Conservation (phyloP, 257 asterid genomes). For the Nicotiana otophora region DNA sequence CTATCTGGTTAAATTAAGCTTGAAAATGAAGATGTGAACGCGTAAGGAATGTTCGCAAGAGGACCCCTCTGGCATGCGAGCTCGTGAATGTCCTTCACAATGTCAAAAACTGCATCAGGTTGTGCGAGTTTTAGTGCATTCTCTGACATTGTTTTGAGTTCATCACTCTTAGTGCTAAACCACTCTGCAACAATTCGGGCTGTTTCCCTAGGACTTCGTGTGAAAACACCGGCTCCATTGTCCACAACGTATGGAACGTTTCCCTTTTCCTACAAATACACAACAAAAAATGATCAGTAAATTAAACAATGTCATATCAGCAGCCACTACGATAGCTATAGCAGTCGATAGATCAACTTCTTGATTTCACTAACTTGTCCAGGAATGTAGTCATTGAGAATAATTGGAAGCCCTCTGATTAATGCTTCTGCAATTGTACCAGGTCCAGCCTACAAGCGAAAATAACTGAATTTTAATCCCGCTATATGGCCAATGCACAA, state of each 20-base stretch:
- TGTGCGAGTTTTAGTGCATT: conserved; percentile 75
- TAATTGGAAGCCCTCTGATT: conserved; percentile 91
- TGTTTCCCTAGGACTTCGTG: conserved; percentile 69
- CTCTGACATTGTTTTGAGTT: conserved; percentile 62
- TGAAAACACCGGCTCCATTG: conserved; percentile 87
- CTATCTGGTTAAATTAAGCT: conserved; percentile 46
- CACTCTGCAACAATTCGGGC: conserved; percentile 71
- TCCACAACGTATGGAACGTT: conserved; percentile 89
- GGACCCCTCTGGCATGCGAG: conserved; percentile 83
- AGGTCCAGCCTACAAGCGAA: conserved; percentile 73
- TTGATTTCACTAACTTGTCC: conserved; percentile 64
- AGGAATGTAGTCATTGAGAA: conserved; percentile 89
- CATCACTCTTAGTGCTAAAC: conserved; percentile 81
- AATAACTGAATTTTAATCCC: neutral
- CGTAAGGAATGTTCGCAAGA: conserved; percentile 59
- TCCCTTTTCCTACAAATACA: conserved; percentile 70
- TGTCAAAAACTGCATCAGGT: conserved; percentile 90
- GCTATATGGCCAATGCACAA: neutral
- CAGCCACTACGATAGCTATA: neutral
- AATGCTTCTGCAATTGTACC: conserved; percentile 96
- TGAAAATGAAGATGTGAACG: conserved; percentile 75
- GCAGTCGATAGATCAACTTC: neutral
- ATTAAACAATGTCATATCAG: neutral
- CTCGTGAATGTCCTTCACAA: conserved; percentile 89
- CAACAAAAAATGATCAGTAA: neutral